Evolutionary conservation across 2,329 filamentous ascomycete genomes (phyloP), one percentile per base, ranked within the genome.

Genomic region (Cyclaneusma minus): DNA sequence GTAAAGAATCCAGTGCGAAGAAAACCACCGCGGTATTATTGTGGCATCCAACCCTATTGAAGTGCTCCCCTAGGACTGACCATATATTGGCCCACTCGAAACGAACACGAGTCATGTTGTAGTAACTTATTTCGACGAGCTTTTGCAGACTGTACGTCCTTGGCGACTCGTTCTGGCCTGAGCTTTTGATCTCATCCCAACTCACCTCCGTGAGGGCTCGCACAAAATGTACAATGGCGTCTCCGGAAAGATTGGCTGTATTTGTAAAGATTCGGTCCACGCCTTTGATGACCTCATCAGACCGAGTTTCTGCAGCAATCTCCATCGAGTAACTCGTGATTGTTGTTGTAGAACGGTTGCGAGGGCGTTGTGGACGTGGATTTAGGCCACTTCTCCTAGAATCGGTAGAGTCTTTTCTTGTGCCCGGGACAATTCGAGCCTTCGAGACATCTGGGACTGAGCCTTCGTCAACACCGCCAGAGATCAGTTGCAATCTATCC

Each of bases 51-150:
- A 98, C 89, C 36, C 85, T 77, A 50, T 95, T 95, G 62, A 99
- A 98, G 48, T 99, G 91, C 47, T 93, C 81, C 9, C 89, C 89
- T n/a, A 99, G 66, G 2, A 98, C 80, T 35, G 81, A 80, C 89
- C 89, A 99, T 32, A 98, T 93, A 42, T 79, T 87, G 8, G 80
- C 91, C 89, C 89, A 98, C 49, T 98, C 89, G 42, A 95, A 95
- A 42, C 89, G 78, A 18, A 98, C 87, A 61, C 89, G 75, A 32
- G 82, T 84, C 89, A 98, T 98, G 58, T 98, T 98, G 68, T 98
- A 98, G 52, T 93, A 94, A 50, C 83, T 92, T 51, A 98, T 95
- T 52, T 98, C 89, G 10, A 98, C 91, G 35, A 98, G 70, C 53
- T 98, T 98, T 47, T 98, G 89, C 34, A 98, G 58, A 55, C 85